A percentile compares a stretch with the other conserved stretches of the same genome.
Evolutionary conservation across 192 early-diverging fungal genomes (phyloP).

Genomic region (Neocallimastix lanati): DNA sequence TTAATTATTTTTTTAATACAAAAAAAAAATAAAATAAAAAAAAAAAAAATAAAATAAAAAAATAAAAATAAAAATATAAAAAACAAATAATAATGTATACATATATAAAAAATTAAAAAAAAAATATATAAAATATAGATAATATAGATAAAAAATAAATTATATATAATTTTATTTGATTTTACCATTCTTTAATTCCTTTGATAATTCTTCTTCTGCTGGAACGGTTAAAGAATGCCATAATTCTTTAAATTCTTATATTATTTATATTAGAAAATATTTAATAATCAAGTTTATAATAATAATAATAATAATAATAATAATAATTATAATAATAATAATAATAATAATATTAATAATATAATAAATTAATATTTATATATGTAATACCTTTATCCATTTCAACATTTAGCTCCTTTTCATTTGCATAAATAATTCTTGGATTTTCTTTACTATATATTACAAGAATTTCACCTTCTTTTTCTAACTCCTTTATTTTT

Average conservation of each 20-base stretch:
- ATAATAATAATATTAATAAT: no score
- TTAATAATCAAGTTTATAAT: no score
- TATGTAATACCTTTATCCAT: slow-evolving; percentile 7
- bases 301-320: no score
- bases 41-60: no score
- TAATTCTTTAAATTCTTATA: slow-evolving; percentile 58
- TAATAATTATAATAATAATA: no score
- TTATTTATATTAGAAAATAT: no score
- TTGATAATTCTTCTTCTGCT: slow-evolving; percentile 49
- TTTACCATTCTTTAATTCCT: slow-evolving; percentile 39
- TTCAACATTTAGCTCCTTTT: slow-evolving; percentile 2
- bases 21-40: no score
- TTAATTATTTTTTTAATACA: no score
- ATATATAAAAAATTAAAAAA: not conserved
- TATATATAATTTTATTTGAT: no score
- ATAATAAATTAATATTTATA: no score
- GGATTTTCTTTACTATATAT: slow-evolving; percentile 49
- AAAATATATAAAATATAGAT: not conserved
- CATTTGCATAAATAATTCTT: slow-evolving; percentile 47
- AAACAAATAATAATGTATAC: not conserved
- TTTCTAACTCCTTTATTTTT: slow-evolving; percentile 31
- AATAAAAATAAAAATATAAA: no score
- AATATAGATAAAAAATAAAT: not conserved
- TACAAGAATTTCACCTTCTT: slow-evolving; percentile 33
- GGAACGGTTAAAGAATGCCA: slow-evolving; percentile 51